phyloP scores from a whole-genome alignment of 2,329 filamentous ascomycete genomes.

The Nakataea oryzae region DNA sequence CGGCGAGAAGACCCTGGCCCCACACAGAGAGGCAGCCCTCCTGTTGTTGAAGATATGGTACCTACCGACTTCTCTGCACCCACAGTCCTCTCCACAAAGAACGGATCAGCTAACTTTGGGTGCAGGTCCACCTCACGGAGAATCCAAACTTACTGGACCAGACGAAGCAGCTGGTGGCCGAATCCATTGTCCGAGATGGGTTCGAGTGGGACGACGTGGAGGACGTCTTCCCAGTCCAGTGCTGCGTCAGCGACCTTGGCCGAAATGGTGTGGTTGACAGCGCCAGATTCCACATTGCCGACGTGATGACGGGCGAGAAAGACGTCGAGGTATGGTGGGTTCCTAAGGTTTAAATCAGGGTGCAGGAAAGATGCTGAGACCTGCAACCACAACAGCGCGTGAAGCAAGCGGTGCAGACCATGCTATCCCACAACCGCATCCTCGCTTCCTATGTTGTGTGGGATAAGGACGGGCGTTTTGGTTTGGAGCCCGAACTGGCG shows the following conservation, averaged over 20 bases:
- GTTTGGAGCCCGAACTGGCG: not conserved
- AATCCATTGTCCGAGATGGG: constrained; percentile 2
- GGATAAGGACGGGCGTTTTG: not conserved
- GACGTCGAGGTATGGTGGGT: constrained; percentile 2
- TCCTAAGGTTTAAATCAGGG: not conserved
- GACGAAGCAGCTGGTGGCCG: constrained; percentile 4
- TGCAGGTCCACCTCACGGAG: not conserved
- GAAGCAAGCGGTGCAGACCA: constrained; percentile 4
- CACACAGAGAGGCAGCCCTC: not conserved
- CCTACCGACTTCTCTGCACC: too few species aligned
- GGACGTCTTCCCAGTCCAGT: constrained; percentile 5
- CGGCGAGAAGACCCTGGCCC: too few species aligned
- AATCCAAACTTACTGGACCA: not conserved
- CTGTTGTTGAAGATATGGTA: not conserved
- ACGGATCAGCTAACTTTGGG: too few species aligned
- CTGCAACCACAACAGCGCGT: too few species aligned
- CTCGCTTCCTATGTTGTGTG: constrained; percentile 6
- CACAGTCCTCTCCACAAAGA: too few species aligned
- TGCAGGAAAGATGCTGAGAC: not conserved
- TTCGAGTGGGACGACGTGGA: constrained; percentile 7
- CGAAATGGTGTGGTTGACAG: constrained; percentile 6
- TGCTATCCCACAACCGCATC: constrained; percentile 6
- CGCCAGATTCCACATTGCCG: constrained; percentile 5
- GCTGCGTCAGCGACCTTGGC: constrained; percentile 4
- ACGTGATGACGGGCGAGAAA: not conserved